Base-by-base conservation (phyloP, 2,329 filamentous ascomycete genomes). In the Phialocephala sp. region DNA sequence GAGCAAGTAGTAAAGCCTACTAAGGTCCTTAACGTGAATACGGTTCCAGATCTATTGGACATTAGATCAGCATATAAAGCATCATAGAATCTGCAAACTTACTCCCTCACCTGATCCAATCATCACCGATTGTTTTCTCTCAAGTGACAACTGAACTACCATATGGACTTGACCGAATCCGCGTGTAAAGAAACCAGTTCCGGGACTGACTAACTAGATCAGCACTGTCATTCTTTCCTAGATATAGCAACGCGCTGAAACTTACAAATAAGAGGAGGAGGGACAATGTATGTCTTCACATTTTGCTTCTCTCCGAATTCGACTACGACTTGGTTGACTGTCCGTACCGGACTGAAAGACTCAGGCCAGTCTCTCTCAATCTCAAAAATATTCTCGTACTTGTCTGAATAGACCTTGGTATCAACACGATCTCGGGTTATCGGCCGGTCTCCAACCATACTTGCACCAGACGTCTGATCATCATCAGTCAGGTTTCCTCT, bases 211-310 rank as follows among this genome's bases (percentile, higher is more conserved):
- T 69, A 47, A 32, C 8, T 2, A 15, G 18, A n/a, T 54, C 50
- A 54, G 27, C 45, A 50, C n/a, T 54, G 22, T 2, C 4, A 32
- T 12, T 18, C 8, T 32, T 54, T 35, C n/a, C 24, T 6, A 14
- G n/a, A 50, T 14, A 15, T 35, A 9, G 4, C 14, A 14, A 32
- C 4, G 15, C 14, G 14, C 8, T 32, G 11, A 54, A 11, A 52
- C 64, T 50, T 65, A 70, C 68, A 86, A 56, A 86, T 82, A 3
- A 78, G 77, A 0, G 81, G 81, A 0, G 78, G 75, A 77, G 82
- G 82, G 54, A 85, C 74, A 56, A 83, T 77, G 54, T 80, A 75
- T 0, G 83, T 82, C 63, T 79, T 79, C 1, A 86, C 79, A 2
- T 78, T 77, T 0, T 76, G 54, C 20, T 76, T 72, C 18, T 80